Conservation (phyloP, 768 basidiomycete genomes). For the Cantharellus cinnabarinus region DNA sequence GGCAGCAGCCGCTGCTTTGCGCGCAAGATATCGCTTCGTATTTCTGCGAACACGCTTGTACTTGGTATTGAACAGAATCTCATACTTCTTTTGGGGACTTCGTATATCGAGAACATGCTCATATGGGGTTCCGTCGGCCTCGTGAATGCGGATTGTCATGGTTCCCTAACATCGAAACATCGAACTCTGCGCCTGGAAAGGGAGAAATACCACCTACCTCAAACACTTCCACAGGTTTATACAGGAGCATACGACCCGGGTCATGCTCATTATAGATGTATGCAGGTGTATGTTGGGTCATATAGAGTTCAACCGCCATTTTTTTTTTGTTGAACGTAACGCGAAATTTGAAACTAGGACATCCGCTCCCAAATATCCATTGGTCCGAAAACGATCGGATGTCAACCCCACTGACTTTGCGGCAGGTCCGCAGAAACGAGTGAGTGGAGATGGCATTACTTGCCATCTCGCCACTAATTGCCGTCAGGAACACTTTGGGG, state of each 20-base stretch:
- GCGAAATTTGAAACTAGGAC: slow-evolving; percentile 73
- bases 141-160: slow-evolving; percentile 97
- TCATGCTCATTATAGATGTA: slow-evolving; percentile 41
- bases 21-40: slow-evolving; percentile 85
- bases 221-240: slow-evolving; percentile 75
- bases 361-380: slow-evolving; percentile 97
- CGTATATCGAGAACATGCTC: slow-evolving; percentile 93
- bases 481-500: slow-evolving; percentile 85
- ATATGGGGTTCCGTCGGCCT: slow-evolving; percentile 97
- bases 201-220: slow-evolving; percentile 32
- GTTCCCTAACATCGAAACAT: slow-evolving; percentile 40
- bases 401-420: slow-evolving; percentile 87
- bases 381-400: slow-evolving; percentile 86
- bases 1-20: slow-evolving; percentile 81
- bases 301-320: slow-evolving; percentile 92
- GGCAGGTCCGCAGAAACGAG: slow-evolving; percentile 73
- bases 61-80: slow-evolving; percentile 96
- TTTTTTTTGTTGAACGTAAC: slow-evolving; percentile 93
- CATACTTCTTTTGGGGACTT: slow-evolving; percentile 74
- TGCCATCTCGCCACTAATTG: slow-evolving; percentile 73
- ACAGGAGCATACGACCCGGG: slow-evolving; percentile 41
- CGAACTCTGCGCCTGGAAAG: background rate
- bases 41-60: slow-evolving; percentile 92
- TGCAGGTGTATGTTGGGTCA: slow-evolving; percentile 77
- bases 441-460: slow-evolving; percentile 78